phyloP scores from a whole-genome alignment of 2,329 filamentous ascomycete species.

The Massarina eburnea region DNA sequence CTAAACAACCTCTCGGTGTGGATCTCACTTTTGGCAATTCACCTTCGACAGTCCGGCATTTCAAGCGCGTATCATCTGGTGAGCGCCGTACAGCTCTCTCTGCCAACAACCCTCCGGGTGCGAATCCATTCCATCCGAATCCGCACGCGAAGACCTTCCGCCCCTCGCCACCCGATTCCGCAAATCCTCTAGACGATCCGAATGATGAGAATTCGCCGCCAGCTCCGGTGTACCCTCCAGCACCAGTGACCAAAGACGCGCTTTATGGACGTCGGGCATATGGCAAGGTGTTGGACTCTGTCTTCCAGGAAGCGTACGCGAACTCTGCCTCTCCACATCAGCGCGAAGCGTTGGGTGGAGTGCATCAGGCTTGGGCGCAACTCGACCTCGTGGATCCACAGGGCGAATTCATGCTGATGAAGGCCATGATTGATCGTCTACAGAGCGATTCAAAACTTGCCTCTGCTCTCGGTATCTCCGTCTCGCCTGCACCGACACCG shows the following conservation, averaged over 20 bases:
- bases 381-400: slow-evolving; percentile 89
- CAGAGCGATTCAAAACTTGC: slow-evolving; percentile 68
- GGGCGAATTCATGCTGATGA: slow-evolving; percentile 82
- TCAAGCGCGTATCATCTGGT: slow-evolving; percentile 80
- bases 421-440: slow-evolving; percentile 72
- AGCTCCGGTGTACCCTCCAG: slow-evolving; percentile 56
- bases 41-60: slow-evolving; percentile 87
- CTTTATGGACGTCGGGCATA: slow-evolving; percentile 80
- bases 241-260: slow-evolving; percentile 69
- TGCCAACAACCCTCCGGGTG: slow-evolving; percentile 33
- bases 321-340: slow-evolving; percentile 71
- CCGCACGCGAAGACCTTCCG: slow-evolving; percentile 41
- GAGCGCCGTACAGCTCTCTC: slow-evolving; percentile 35
- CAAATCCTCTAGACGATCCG: slow-evolving; percentile 31
- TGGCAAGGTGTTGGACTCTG: slow-evolving; percentile 76
- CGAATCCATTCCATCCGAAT: slow-evolving; percentile 36
- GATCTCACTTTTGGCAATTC: slow-evolving; percentile 94
- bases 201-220: slow-evolving; percentile 70
- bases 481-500: slow-evolving; percentile 29
- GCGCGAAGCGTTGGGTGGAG: slow-evolving; percentile 77
- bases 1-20: slow-evolving; percentile 77
- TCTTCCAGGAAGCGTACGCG: slow-evolving; percentile 83
- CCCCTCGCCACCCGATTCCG: slow-evolving; percentile 36
- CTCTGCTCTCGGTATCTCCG: slow-evolving; percentile 45
- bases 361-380: slow-evolving; percentile 82